These are phyloP conservation scores for Apiospora koreana DNA, from an alignment of 2,329 filamentous ascomycete genomes.

Conservation along the genomic window DNA sequence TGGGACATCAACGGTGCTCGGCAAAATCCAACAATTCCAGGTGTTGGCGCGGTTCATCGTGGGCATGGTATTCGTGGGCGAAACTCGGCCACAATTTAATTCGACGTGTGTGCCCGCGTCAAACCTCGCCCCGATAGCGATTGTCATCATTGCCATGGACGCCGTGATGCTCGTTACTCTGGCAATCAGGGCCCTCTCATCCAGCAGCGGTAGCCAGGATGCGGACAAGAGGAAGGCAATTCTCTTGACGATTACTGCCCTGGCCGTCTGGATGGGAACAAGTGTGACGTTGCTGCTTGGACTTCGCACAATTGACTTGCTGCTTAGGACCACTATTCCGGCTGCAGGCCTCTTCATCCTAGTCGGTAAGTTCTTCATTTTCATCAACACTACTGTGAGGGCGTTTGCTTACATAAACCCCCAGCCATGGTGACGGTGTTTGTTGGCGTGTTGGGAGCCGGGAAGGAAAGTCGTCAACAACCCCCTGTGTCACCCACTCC, in stretches of 20 bases:
- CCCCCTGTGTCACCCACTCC: conserved; percentile 42
- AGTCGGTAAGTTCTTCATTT: conserved; percentile 43
- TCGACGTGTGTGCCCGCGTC: conserved; percentile 53
- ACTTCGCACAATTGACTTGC: conserved; percentile 41
- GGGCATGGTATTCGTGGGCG: conserved; percentile 55
- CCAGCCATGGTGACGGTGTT: conserved; percentile 43
- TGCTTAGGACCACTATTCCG: conserved; percentile 51
- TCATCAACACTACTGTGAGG: background rate
- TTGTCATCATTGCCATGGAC: conserved; percentile 47
- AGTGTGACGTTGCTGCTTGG: conserved; percentile 55
- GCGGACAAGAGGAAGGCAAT: conserved; percentile 41
- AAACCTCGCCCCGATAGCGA: conserved; percentile 44
- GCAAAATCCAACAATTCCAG: conserved; percentile 47
- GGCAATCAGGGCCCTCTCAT: conserved; percentile 41
- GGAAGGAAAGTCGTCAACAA: conserved; percentile 30
- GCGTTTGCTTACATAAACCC: background rate
- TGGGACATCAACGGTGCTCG: conserved; percentile 34
- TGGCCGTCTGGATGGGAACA: conserved; percentile 55
- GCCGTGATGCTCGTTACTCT: conserved; percentile 45
- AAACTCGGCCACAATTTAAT: conserved; percentile 53
- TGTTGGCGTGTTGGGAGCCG: conserved; percentile 34
- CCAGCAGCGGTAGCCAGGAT: conserved; percentile 32
- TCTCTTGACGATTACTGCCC: conserved; percentile 41
- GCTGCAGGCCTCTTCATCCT: conserved; percentile 50
- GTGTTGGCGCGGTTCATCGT: conserved; percentile 51